Conservation (phyloP, 192 early-diverging fungal species). For the Obelidium mucronatum region DNA sequence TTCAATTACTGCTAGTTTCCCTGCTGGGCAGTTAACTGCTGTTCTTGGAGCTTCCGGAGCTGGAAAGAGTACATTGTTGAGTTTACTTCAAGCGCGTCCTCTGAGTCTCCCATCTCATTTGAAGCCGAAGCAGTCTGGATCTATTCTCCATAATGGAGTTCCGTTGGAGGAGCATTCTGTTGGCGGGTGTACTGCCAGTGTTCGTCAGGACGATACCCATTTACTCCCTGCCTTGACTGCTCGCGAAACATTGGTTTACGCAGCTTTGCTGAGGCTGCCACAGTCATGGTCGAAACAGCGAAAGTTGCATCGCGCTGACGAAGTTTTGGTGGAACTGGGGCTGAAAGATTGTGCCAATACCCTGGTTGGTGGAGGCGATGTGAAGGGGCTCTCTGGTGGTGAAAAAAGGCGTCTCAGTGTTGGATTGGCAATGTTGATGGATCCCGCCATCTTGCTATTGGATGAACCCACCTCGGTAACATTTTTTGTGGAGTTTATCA, state of each 20-base stretch:
- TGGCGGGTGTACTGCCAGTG: constrained; percentile 43
- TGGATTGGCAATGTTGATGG: constrained; percentile 56
- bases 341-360: constrained; percentile 50
- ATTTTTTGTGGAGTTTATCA: neutral
- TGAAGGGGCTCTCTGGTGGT: constrained; percentile 70
- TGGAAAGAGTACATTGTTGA: constrained; percentile 55
- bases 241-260: constrained; percentile 50
- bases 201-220: constrained; percentile 48
- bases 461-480: constrained; percentile 40
- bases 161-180: constrained; percentile 27
- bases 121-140: constrained; percentile 22
- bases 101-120: constrained; percentile 27
- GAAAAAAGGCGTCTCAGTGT: constrained; percentile 74
- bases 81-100: constrained; percentile 41
- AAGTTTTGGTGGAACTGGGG: constrained; percentile 46
- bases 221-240: constrained; percentile 51
- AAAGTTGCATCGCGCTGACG: constrained; percentile 42
- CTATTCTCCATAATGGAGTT: constrained; percentile 35
- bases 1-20: constrained; percentile 32
- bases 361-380: constrained; percentile 39
- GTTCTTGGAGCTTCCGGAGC: constrained; percentile 57
- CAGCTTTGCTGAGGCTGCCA: constrained; percentile 50
- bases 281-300: constrained; percentile 23
- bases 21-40: constrained; percentile 45
- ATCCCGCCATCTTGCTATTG: constrained; percentile 41